Evolutionary conservation across 2,329 filamentous ascomycete genomes (phyloP).

Genomic region (Laburnicola sp.): DNA sequence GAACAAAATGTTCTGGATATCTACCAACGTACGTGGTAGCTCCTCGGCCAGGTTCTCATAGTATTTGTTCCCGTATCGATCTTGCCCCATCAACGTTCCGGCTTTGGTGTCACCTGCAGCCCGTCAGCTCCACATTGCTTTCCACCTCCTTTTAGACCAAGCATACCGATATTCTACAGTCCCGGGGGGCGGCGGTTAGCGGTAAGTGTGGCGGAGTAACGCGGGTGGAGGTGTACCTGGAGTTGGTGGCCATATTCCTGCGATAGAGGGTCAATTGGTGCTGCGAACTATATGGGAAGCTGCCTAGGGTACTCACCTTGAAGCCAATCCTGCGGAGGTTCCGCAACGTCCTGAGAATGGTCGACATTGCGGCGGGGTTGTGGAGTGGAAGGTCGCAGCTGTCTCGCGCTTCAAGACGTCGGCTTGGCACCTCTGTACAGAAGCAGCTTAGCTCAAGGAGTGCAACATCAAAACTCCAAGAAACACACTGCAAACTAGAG

Average conservation of each 20-base stretch:
- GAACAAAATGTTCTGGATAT: background rate
- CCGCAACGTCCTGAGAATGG: slow-evolving; percentile 78
- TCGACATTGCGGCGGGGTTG: slow-evolving; percentile 74
- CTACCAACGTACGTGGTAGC: slow-evolving; percentile 71
- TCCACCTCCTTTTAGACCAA: background rate
- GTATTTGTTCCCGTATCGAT: slow-evolving; percentile 96
- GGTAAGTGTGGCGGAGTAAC: slow-evolving; percentile 21
- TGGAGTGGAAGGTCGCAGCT: slow-evolving; percentile 24
- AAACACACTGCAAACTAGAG: slow-evolving; percentile 9
- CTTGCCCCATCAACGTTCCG: slow-evolving; percentile 79
- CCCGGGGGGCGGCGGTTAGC: slow-evolving; percentile 30
- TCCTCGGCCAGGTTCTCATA: slow-evolving; percentile 92
- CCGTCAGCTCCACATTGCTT: slow-evolving; percentile 29
- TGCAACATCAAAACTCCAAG: slow-evolving; percentile 36
- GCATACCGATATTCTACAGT: slow-evolving; percentile 46
- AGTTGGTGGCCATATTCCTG: slow-evolving; percentile 92
- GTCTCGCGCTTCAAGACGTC: slow-evolving; percentile 22
- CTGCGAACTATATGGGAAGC: slow-evolving; percentile 10
- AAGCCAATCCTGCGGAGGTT: slow-evolving; percentile 87
- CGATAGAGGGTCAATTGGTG: slow-evolving; percentile 38
- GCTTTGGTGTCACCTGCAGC: slow-evolving; percentile 89
- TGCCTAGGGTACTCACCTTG: slow-evolving; percentile 63
- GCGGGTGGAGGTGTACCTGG: slow-evolving; percentile 66
- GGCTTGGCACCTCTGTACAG: slow-evolving; percentile 5
- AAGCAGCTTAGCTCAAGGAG: slow-evolving; percentile 10